A percentile compares a stretch with the other conserved stretches of the same genome.
Conservation (phyloP, 2,329 filamentous ascomycete species). For the Nemania abortiva region DNA sequence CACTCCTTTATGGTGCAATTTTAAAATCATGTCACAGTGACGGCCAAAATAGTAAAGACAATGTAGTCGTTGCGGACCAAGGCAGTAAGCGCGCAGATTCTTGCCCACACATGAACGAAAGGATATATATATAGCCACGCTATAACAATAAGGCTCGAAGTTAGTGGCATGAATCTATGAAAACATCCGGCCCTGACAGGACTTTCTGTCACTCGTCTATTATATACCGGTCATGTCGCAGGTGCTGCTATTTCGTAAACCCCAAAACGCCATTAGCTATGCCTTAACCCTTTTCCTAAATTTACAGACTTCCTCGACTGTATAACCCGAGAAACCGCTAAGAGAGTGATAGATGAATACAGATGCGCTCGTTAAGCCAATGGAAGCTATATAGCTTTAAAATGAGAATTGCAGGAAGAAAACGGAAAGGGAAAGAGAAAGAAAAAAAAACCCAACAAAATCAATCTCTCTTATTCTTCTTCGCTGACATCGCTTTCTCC, state of each 20-base stretch:
- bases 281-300: conserved; percentile 11
- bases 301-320: neutral
- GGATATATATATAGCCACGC: too few relatives aligned
- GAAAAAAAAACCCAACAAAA: neutral
- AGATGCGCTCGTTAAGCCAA: conserved; percentile 17
- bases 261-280: conserved; percentile 27
- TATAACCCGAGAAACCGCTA: conserved; percentile 12
- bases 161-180: neutral
- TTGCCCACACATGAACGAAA: too few relatives aligned
- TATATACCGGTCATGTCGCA: conserved; percentile 3
- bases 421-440: neutral
- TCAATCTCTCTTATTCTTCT: conserved; percentile 45
- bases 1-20: too few relatives aligned
- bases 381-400: conserved; percentile 2
- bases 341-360: conserved; percentile 17
- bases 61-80: too few relatives aligned
- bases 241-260: conserved; percentile 15
- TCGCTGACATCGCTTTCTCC: conserved; percentile 52
- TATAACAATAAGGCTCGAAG: neutral
- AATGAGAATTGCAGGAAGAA: neutral
- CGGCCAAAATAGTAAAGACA: too few relatives aligned
- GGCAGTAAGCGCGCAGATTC: too few relatives aligned
- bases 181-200: neutral
- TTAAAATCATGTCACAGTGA: too few relatives aligned
- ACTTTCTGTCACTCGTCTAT: conserved; percentile 3